A percentile compares a stretch with the other conserved stretches of the same genome.
Evolutionary conservation across 192 early-diverging fungal genomes (phyloP).

Genomic region (Linnemannia exigua): DNA sequence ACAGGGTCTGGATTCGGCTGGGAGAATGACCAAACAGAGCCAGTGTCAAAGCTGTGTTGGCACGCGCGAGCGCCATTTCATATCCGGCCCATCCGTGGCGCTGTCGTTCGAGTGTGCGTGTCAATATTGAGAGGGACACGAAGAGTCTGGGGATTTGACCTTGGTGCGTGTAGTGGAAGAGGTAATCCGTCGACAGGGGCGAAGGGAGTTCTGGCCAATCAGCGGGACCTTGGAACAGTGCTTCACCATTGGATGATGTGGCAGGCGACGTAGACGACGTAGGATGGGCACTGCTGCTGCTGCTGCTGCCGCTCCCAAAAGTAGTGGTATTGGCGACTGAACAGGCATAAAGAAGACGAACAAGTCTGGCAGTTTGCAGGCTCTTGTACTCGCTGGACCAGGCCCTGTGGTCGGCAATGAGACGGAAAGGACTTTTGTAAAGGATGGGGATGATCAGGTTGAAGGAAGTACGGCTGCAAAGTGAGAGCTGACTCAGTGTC

Average conservation of each 20-base stretch:
- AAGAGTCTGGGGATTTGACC: conserved; percentile 24
- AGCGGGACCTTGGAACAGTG: neutral
- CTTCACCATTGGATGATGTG: neutral
- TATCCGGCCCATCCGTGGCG: neutral
- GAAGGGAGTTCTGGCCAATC: neutral
- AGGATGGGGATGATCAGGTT: conserved; percentile 24
- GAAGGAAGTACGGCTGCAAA: conserved; percentile 32
- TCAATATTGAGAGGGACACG: conserved; percentile 11
- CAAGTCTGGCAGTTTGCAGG: conserved; percentile 10
- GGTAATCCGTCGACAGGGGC: conserved; percentile 33
- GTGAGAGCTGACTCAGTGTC: conserved; percentile 16
- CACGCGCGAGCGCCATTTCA: neutral
- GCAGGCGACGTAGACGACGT: no score
- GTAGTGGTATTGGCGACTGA: neutral
- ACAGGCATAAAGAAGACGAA: conserved; percentile 25
- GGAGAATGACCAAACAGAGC: conserved; percentile 28
- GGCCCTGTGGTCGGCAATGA: conserved; percentile 14
- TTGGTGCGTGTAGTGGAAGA: conserved; percentile 35
- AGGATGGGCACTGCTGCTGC: neutral
- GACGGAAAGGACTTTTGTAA: conserved; percentile 32
- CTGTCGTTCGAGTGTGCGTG: neutral
- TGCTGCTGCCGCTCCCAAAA: no score
- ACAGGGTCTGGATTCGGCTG: conserved; percentile 21
- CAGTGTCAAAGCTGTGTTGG: neutral
- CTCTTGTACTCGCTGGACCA: conserved; percentile 11